A percentile compares a stretch with the other conserved stretches of the same genome.
Evolutionary conservation across 495 filamentous ascomycete species (phyloP).

Genomic region (Hypoxylon fuscum): DNA sequence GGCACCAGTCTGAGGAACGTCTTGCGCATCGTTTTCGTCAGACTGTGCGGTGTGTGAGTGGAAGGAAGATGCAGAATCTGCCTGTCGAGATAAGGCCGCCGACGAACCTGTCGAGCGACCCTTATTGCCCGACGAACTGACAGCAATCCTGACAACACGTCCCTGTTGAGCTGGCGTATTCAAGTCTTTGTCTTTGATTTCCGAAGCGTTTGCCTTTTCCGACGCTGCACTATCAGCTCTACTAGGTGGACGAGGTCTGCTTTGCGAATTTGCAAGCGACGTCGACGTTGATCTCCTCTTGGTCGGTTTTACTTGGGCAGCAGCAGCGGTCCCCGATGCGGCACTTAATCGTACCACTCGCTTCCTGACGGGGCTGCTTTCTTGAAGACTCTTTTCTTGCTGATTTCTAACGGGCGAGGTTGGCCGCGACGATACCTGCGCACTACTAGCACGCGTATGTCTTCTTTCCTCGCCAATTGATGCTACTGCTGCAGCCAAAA

Average conservation of each 20-base stretch:
- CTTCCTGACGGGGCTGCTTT: slow-evolving; percentile 55
- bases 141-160: slow-evolving; percentile 69
- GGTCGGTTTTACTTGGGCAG: slow-evolving; percentile 39
- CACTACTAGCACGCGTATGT: slow-evolving; percentile 50
- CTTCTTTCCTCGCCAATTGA: slow-evolving; percentile 48
- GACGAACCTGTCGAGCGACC: slow-evolving; percentile 52
- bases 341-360: slow-evolving; percentile 69
- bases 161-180: slow-evolving; percentile 73
- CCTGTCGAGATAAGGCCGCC: slow-evolving; percentile 47
- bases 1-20: slow-evolving; percentile 54
- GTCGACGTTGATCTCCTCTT: slow-evolving; percentile 48
- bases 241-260: slow-evolving; percentile 47
- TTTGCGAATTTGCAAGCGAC: slow-evolving; percentile 41
- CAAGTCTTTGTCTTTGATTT: slow-evolving; percentile 57
- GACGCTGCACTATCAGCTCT: slow-evolving; percentile 44
- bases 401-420: slow-evolving; percentile 48
- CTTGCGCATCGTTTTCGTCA: slow-evolving; percentile 49
- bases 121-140: slow-evolving; percentile 54
- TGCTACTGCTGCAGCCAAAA: slow-evolving; percentile 43
- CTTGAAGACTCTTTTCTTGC: slow-evolving; percentile 31
- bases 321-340: slow-evolving; percentile 43
- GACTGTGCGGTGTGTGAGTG: slow-evolving; percentile 33
- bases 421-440: slow-evolving; percentile 48
- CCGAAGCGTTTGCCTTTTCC: slow-evolving; percentile 40
- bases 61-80: slow-evolving; percentile 40